phyloP scores from a whole-genome alignment of 2,329 filamentous ascomycete species.

The Diaporthe destruens region DNA sequence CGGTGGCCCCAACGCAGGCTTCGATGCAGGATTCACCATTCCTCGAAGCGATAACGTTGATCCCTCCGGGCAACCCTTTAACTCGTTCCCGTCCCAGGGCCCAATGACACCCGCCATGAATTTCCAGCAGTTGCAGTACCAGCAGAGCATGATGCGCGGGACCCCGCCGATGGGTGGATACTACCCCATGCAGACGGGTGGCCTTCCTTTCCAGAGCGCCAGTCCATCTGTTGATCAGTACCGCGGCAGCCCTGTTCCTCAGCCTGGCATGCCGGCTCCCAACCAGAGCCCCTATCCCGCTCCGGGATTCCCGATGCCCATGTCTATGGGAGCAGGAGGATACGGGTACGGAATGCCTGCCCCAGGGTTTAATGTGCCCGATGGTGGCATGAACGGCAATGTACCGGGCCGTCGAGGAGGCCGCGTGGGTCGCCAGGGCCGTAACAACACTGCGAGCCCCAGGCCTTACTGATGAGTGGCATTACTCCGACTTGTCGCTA shows the following conservation, averaged over 20 bases:
- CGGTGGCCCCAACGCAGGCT: conserved; percentile 52
- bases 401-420: conserved; percentile 39
- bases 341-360: conserved; percentile 55
- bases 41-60: conserved; percentile 68
- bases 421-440: conserved; percentile 38
- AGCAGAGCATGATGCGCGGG: conserved; percentile 69
- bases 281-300: conserved; percentile 61
- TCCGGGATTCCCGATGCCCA: conserved; percentile 61
- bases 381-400: conserved; percentile 39
- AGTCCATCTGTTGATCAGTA: conserved; percentile 68
- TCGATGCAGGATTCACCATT: conserved; percentile 65
- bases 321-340: conserved; percentile 56
- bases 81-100: conserved; percentile 62
- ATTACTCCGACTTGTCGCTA: not conserved
- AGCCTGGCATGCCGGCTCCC: conserved; percentile 54
- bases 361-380: conserved; percentile 39
- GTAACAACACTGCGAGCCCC: conserved; percentile 41
- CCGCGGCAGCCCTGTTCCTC: conserved; percentile 62
- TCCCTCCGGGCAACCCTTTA: conserved; percentile 59
- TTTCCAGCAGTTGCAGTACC: conserved; percentile 70
- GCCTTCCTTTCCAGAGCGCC: conserved; percentile 64
- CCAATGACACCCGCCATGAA: conserved; percentile 62
- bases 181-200: conserved; percentile 69
- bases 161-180: conserved; percentile 68
- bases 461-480: conserved; percentile 34